These are phyloP conservation scores for Ustilago xerochloae DNA, from an alignment of 1,284 basidiomycete genomes.

Conservation along the genomic window DNA sequence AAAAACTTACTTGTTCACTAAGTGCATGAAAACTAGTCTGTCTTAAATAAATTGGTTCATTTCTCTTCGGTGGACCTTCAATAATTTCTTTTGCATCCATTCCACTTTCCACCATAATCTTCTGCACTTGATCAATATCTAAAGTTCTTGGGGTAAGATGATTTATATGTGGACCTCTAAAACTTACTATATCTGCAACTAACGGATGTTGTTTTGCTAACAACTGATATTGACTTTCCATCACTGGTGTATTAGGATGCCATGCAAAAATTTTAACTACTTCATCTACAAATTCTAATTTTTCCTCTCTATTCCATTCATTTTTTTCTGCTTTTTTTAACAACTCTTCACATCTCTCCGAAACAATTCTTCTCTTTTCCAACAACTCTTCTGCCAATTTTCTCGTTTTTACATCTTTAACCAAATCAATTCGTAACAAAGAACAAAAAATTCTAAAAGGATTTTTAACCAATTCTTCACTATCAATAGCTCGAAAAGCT, in stretches of 20 bases:
- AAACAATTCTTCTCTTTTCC: conserved; percentile 67
- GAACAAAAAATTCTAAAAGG: conserved; percentile 70
- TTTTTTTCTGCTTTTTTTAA: conserved; percentile 64
- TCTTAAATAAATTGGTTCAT: conserved; percentile 69
- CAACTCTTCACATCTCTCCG: conserved; percentile 60
- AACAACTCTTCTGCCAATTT: conserved; percentile 62
- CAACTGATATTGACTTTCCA: conserved; percentile 62
- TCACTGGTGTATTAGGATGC: conserved; percentile 68
- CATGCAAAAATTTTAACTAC: conserved; percentile 70
- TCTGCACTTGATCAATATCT: conserved; percentile 70
- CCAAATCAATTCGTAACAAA: conserved; percentile 68
- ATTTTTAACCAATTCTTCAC: conserved; percentile 65
- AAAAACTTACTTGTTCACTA: conserved; percentile 68
- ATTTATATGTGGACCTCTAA: conserved; percentile 70
- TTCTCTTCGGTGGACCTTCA: conserved; percentile 68
- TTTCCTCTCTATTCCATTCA: conserved; percentile 7
- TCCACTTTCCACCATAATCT: conserved; percentile 66
- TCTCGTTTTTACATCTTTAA: conserved; percentile 59
- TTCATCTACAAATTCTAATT: conserved; percentile 63
- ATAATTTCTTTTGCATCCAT: conserved; percentile 70
- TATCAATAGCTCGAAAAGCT: conserved; percentile 68
- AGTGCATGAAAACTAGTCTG: conserved; percentile 70
- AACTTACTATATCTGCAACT: conserved; percentile 70
- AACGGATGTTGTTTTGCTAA: conserved; percentile 68
- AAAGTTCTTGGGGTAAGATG: conserved; percentile 70